Evolutionary conservation across 331 rosid species (phyloP), one percentile per base, ranked within the genome.

Genomic region (Malus hybrid): DNA sequence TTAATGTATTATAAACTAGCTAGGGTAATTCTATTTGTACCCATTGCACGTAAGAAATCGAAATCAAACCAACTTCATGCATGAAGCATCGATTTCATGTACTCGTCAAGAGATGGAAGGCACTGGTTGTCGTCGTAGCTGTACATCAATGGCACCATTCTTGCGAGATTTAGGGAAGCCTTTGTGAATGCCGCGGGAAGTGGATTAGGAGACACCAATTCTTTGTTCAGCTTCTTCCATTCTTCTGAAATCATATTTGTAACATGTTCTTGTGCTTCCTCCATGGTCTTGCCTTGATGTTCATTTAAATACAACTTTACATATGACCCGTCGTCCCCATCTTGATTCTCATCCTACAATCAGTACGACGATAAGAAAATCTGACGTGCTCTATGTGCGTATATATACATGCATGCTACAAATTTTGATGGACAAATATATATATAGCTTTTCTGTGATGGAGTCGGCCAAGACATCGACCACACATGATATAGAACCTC

Each of bases 261-360:
- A 9, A 78, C 75, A 18, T 81, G 70, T 12, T 65, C 77, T 24
- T 65, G 27, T 14, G 90, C 69, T 0, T 80, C 88, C 71, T 80
- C 92, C n/a, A 55, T 4, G 0, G 82, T 70, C 34, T 61, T 65
- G 3, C 44, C 81, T 6, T 76, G 73, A 65, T 87, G 65, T 33
- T 89, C 90, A 46, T 85, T 85, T 79, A 84, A 67, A 85, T 84
- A 89, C 52, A 85, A 88, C 73, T 78, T 69, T 64, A 86, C 12
- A 65, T 86, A 93, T 1, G 98, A 93, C 4, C 93, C 97, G 16
- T 93, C 93, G 0, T 33, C 74, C 0, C 85, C 96, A 19, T 78
- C 86, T 79, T 82, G 81, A 20, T 79, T 74, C 77, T 87, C 85
- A 48, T 78, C 77, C 87, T 86, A 60, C 74, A 28, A 31, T 65